phyloP scores from a whole-genome alignment of 2,329 filamentous ascomycete species.

The Huntiella omanensis region DNA sequence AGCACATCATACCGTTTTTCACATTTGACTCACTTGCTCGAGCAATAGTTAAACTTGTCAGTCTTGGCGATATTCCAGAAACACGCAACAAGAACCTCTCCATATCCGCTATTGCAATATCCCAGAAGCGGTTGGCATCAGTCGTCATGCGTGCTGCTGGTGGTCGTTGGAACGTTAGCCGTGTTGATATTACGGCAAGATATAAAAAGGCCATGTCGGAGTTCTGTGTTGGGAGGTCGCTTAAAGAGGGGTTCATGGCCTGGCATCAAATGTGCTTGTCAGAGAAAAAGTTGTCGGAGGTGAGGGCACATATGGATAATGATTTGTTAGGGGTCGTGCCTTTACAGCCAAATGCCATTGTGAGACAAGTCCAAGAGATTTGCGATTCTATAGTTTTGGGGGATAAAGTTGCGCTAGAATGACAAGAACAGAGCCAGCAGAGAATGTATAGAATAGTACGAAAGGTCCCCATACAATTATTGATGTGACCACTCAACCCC shows the following conservation, averaged over 20 bases:
- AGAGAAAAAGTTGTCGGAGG: neutral
- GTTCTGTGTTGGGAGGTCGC: conserved; percentile 1
- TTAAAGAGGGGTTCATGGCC: neutral
- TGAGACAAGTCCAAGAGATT: neutral
- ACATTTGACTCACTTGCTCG: neutral
- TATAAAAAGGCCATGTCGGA: conserved; percentile 5
- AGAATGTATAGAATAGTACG: no score
- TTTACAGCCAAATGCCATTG: no score
- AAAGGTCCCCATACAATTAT: no score
- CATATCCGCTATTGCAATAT: neutral
- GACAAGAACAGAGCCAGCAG: no score
- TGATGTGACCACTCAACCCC: no score
- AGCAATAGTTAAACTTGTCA: neutral
- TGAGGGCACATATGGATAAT: neutral
- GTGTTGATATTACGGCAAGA: neutral
- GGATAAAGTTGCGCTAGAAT: no score
- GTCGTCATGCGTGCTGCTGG: conserved; percentile 1
- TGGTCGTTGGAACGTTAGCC: neutral
- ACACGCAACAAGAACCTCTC: neutral
- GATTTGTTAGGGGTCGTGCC: neutral
- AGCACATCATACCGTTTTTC: neutral
- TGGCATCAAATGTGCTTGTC: neutral
- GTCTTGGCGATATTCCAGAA: neutral
- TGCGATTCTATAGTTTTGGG: neutral
- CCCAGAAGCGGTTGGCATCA: neutral